Evolutionary conservation across 2,329 filamentous ascomycete species (phyloP), one percentile per base, ranked within the genome.

Genomic region (Cladophialophora yegresii): DNA sequence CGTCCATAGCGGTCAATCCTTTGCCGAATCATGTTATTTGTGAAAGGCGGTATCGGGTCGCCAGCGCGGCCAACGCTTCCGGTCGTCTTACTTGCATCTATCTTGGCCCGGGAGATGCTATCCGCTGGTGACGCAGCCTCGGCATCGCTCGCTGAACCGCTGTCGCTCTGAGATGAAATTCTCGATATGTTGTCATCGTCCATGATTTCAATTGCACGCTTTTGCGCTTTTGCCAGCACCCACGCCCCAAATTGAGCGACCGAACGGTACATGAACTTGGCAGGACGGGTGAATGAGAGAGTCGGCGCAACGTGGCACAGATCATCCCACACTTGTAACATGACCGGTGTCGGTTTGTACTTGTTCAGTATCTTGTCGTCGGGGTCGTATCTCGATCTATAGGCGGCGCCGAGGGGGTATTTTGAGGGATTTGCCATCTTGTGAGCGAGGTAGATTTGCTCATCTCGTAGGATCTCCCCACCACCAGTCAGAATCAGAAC

Each of bases 251-350:
- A 98, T 71, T 97, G 93, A 0, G 95, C 90, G 58, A 97, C 87
- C 1, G 91, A 91, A 54, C 93, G 86, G 75, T 92, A 98, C 92
- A 98, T 97, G 78, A 90, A 90, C 75, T 98, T 98, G 53, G 93
- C 95, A 0, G 95, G 95, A n/a, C 89, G 85, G 0, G 93, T 98
- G 75, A 96, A 98, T 72, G 91, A 96, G n/a, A 98, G 82, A 0
- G 93, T 97, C 0, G 93, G 91, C 0, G 89, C 88, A 5, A 96
- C 93, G 74, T 98, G 93, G 72, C 95, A 98, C 2, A 98, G 80
- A 71, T 96, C 90, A 63, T 98, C 93, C 93, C 93, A 98, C 1
- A 98, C 89, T 75, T 98, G 95, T 1, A 99, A 83, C 74, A 97
- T 92, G 0, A 98, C 93, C 71, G 96, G 86, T 0, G 95, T 99